Evolutionary conservation across 176 grass and related monocot genomes (phyloP).

Genomic region (Aegilops speltoides): DNA sequence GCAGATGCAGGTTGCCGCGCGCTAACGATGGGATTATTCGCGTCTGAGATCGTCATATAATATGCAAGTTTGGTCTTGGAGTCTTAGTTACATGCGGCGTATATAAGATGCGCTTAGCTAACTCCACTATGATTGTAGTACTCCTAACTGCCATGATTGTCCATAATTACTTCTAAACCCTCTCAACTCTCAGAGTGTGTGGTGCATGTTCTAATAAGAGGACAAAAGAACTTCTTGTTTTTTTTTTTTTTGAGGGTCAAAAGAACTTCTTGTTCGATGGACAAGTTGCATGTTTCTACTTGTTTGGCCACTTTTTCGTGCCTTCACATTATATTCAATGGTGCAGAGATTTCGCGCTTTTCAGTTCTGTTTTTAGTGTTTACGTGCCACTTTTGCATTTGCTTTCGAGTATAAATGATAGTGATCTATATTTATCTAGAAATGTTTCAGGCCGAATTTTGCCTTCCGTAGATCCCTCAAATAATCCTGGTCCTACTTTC

Average conservation of each 20-base stretch:
- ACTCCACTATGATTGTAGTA: constrained; percentile 14
- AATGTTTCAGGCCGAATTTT: too few species aligned
- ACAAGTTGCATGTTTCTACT: neutral
- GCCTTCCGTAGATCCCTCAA: too few species aligned
- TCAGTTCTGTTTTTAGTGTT: too few species aligned
- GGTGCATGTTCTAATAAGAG: neutral
- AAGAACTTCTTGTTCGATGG: neutral
- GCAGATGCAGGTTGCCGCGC: neutral
- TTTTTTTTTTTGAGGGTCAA: neutral
- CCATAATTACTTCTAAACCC: neutral
- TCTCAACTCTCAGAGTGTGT: neutral
- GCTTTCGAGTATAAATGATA: too few species aligned
- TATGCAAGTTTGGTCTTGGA: neutral
- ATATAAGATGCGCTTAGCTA: neutral
- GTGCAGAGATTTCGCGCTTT: neutral
- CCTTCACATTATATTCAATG: neutral
- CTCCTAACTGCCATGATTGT: neutral
- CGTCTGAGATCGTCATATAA: neutral
- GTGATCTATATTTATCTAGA: too few species aligned
- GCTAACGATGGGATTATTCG: constrained; percentile 18
- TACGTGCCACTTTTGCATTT: too few species aligned
- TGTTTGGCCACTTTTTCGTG: neutral
- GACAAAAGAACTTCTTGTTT: neutral
- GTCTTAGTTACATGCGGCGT: neutral
- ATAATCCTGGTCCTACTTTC: too few species aligned